phyloP scores from a whole-genome alignment of 805 yeast species.

The Nakazawaea ambrosiae region DNA sequence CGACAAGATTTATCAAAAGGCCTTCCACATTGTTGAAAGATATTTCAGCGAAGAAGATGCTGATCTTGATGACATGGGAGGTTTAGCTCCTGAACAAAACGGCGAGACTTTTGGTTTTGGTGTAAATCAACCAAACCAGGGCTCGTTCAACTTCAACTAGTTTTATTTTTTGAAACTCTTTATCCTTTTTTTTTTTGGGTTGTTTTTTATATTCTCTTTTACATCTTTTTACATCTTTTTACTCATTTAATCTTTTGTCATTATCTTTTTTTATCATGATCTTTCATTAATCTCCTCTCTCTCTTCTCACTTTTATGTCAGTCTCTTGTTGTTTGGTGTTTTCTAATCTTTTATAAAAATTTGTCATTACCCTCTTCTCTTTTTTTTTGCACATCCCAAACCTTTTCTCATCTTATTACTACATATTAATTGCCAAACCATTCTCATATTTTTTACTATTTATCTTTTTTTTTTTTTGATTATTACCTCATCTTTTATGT shows the following conservation, averaged over 20 bases:
- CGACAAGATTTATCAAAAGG: conserved; percentile 87
- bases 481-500: conserved; percentile 1
- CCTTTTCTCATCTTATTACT: no score
- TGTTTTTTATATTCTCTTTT: not conserved
- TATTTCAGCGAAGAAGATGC: conserved; percentile 87
- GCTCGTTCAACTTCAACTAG: conserved; percentile 41
- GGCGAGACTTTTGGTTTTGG: conserved; percentile 91
- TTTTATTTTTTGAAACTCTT: not conserved
- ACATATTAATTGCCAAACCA: no score
- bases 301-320: not conserved
- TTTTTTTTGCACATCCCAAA: not conserved
- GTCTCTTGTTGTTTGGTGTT: conserved; percentile 1
- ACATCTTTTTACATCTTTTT: not conserved
- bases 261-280: not conserved
- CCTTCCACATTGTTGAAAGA: conserved; percentile 82
- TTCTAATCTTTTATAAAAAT: not conserved
- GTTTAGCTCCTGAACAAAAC: conserved; percentile 66
- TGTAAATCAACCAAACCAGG: conserved; percentile 51
- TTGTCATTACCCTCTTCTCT: not conserved
- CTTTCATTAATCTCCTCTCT: no score
- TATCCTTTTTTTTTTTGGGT: not conserved
- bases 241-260: not conserved
- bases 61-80: conserved; percentile 58
- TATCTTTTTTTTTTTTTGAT: not conserved
- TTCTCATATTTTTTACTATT: not conserved